These are phyloP conservation scores for Colletotrichum echinochloae DNA, from an alignment of 2,329 filamentous ascomycete species.

Conservation along the genomic window DNA sequence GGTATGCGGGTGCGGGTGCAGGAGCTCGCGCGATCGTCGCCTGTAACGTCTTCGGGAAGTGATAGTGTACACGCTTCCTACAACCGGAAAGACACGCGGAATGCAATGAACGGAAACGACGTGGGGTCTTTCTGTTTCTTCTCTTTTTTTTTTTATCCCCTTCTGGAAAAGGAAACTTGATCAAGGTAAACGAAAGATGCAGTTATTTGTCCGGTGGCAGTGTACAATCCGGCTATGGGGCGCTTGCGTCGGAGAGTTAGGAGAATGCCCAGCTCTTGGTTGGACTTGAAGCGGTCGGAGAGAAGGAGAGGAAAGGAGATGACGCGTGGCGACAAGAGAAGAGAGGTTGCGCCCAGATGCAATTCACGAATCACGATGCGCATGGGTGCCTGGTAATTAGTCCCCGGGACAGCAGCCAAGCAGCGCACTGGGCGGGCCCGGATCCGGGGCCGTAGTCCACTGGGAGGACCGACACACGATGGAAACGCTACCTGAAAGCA, in stretches of 20 bases:
- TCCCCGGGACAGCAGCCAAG: background rate
- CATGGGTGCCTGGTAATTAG: slow-evolving; percentile 22
- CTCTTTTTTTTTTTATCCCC: no score
- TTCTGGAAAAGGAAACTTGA: background rate
- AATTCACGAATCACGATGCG: slow-evolving; percentile 38
- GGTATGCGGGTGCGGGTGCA: slow-evolving; percentile 10
- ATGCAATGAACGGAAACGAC: background rate
- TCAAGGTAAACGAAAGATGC: background rate
- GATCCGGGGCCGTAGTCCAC: background rate
- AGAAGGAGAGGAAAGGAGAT: slow-evolving; percentile 17
- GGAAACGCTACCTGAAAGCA: slow-evolving; percentile 23
- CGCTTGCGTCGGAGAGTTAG: slow-evolving; percentile 25
- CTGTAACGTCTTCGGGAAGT: slow-evolving; percentile 14
- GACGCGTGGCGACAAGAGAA: slow-evolving; percentile 35
- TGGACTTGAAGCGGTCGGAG: background rate
- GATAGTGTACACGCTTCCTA: background rate
- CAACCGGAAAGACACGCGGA: background rate
- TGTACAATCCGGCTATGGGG: slow-evolving; percentile 2
- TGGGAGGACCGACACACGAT: background rate
- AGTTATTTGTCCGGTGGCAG: background rate
- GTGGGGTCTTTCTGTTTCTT: background rate
- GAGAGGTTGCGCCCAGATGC: background rate
- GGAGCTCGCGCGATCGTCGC: slow-evolving; percentile 35
- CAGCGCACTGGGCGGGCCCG: background rate
- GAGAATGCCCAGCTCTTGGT: background rate